Conservation (phyloP, 129 eudicot genomes). For the Artemisia argyi region DNA sequence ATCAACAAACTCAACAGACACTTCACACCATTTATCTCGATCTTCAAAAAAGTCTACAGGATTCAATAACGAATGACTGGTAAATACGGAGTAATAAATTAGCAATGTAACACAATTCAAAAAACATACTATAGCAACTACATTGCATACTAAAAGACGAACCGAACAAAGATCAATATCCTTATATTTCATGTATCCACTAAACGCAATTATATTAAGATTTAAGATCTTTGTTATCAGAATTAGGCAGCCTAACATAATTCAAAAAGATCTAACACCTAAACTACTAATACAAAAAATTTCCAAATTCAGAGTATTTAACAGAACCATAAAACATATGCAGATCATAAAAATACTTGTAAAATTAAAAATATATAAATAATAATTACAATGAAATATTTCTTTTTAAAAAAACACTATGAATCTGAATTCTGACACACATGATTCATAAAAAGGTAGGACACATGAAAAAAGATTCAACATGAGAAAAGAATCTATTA, state of each 20-base stretch:
- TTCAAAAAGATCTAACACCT: background rate
- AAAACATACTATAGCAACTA: background rate
- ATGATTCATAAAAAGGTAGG: constrained; percentile 26
- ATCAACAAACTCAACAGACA: constrained; percentile 38
- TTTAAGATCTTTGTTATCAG: constrained; percentile 16
- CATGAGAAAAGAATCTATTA: constrained; percentile 4
- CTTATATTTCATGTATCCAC: constrained; percentile 12
- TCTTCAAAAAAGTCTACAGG: constrained; percentile 13
- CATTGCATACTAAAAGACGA: constrained; percentile 5
- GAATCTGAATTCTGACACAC: constrained; percentile 31
- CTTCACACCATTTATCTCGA: constrained; percentile 24
- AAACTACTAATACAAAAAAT: constrained; percentile 2
- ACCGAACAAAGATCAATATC: constrained; percentile 1
- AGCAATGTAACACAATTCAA: constrained; percentile 8
- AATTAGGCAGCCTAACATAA: constrained; percentile 13
- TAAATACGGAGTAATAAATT: background rate
- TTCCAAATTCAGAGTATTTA: constrained; percentile 11
- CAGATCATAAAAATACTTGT: constrained; percentile 21
- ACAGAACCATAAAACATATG: constrained; percentile 9
- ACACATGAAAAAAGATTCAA: constrained; percentile 22
- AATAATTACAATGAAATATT: background rate
- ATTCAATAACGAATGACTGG: background rate
- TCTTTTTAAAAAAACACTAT: constrained; percentile 5
- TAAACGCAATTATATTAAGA: constrained; percentile 13
- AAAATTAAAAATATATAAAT: background rate